Conservation (phyloP, 2,329 filamentous ascomycete genomes). For the Tolypocladium sp. region DNA sequence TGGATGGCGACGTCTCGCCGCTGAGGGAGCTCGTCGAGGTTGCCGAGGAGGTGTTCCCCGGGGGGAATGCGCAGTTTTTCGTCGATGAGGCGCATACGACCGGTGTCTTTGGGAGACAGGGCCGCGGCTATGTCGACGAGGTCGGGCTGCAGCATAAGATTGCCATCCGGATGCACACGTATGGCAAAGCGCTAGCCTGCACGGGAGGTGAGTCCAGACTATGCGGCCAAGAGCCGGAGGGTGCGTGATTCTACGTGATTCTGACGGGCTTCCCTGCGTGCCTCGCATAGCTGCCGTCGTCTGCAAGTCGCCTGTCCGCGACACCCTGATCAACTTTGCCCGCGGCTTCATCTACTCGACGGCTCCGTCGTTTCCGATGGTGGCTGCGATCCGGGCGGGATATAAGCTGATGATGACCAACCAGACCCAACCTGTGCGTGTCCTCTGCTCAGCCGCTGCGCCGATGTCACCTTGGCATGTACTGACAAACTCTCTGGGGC, state of each 20-base stretch:
- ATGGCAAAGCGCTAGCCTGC: neutral
- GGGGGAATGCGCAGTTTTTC: neutral
- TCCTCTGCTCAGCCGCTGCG: too few species aligned
- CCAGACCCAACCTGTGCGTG: neutral
- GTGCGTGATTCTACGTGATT: too few species aligned
- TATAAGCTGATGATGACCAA: neutral
- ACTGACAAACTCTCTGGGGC: neutral
- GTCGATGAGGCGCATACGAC: neutral
- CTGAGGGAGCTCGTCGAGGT: neutral
- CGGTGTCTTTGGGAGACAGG: neutral
- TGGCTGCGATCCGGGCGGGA: neutral
- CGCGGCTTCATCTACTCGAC: neutral
- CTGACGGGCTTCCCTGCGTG: neutral
- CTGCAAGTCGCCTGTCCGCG: neutral
- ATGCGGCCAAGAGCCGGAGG: too few species aligned
- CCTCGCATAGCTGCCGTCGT: neutral
- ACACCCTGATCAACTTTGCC: neutral
- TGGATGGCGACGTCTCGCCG: neutral
- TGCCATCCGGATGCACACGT: neutral
- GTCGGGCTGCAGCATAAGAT: neutral
- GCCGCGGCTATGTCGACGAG: neutral
- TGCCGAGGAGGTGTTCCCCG: neutral
- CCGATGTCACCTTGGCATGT: neutral
- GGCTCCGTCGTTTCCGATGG: neutral
- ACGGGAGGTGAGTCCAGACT: neutral